Evolutionary conservation across 306 rosid species (phyloP).

Genomic region (Gastrolobium bilobum): DNA sequence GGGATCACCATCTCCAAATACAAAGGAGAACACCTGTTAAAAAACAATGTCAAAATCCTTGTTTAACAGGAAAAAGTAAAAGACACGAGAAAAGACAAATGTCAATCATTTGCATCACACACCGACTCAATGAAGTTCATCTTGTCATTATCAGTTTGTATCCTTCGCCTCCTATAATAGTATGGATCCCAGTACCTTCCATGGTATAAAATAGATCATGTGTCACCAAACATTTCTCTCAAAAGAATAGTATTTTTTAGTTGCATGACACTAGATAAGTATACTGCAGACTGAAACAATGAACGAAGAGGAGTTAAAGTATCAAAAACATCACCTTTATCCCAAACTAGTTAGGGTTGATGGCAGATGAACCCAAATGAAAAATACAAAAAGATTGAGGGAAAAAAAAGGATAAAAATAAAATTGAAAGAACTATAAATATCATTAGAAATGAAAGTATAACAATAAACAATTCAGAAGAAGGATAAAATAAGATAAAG

Average conservation of each 20-base stretch:
- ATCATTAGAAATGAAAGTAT: too few relatives aligned
- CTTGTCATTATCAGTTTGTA: slow-evolving; percentile 76
- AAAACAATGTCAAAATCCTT: slow-evolving; percentile 38
- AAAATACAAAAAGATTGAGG: too few relatives aligned
- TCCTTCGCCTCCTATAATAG: slow-evolving; percentile 80
- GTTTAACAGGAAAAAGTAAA: neutral
- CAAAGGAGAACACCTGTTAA: slow-evolving; percentile 89
- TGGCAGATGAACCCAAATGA: too few relatives aligned
- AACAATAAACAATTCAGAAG: too few relatives aligned
- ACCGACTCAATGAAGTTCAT: slow-evolving; percentile 94
- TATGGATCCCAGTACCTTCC: slow-evolving; percentile 99
- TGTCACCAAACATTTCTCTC: slow-evolving; percentile 44
- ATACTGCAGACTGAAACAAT: slow-evolving; percentile 9
- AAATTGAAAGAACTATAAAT: too few relatives aligned
- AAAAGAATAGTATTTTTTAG: neutral
- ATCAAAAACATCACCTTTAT: too few relatives aligned
- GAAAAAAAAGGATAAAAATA: too few relatives aligned
- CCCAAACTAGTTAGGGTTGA: too few relatives aligned
- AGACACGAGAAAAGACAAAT: slow-evolving; percentile 3
- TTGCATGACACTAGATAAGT: slow-evolving; percentile 24
- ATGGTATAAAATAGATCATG: slow-evolving; percentile 33
- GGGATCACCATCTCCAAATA: slow-evolving; percentile 99
- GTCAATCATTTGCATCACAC: slow-evolving; percentile 54
- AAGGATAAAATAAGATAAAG: too few relatives aligned
- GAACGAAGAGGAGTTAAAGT: neutral